phyloP scores from a whole-genome alignment of 495 filamentous ascomycete species.

The Penicillium canescens region DNA sequence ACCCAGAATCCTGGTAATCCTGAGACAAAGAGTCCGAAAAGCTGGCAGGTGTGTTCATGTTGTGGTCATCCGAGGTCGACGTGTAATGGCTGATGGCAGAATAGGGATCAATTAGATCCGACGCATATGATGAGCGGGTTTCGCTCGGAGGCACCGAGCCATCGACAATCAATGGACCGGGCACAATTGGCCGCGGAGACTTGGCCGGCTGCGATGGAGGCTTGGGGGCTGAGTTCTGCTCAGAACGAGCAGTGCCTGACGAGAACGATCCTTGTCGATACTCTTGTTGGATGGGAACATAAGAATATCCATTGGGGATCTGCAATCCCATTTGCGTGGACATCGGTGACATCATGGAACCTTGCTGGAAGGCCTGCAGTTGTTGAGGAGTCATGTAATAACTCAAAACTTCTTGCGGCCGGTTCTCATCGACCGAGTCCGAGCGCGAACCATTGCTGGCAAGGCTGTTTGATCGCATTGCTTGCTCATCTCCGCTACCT shows the following conservation, averaged over 20 bases:
- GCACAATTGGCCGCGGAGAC: conserved; percentile 20
- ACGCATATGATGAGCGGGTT: conserved; percentile 22
- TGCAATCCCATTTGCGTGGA: conserved; percentile 49
- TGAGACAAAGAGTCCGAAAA: conserved; percentile 44
- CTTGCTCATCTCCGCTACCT: conserved; percentile 42
- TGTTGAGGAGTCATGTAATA: conserved; percentile 64
- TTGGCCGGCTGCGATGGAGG: conserved; percentile 23
- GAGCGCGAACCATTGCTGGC: conserved; percentile 38
- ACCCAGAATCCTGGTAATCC: conserved; percentile 38
- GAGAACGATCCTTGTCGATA: conserved; percentile 41
- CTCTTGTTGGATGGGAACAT: conserved; percentile 40
- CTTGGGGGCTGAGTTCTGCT: conserved; percentile 19
- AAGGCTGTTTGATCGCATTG: conserved; percentile 42
- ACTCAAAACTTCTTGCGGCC: conserved; percentile 62
- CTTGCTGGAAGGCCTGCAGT: conserved; percentile 48
- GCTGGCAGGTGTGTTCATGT: conserved; percentile 42
- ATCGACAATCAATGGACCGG: conserved; percentile 46
- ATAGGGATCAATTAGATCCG: conserved; percentile 36
- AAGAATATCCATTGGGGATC: conserved; percentile 46
- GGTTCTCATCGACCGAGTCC: conserved; percentile 46
- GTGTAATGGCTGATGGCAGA: conserved; percentile 32
- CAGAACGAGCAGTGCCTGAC: conserved; percentile 23
- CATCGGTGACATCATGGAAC: conserved; percentile 43
- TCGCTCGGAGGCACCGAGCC: conserved; percentile 44
- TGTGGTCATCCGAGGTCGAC: conserved; percentile 44